Evolutionary conservation across 495 filamentous ascomycete genomes (phyloP), one percentile per base, ranked within the genome.

Genomic region (Astrothelium macrocarpum): DNA sequence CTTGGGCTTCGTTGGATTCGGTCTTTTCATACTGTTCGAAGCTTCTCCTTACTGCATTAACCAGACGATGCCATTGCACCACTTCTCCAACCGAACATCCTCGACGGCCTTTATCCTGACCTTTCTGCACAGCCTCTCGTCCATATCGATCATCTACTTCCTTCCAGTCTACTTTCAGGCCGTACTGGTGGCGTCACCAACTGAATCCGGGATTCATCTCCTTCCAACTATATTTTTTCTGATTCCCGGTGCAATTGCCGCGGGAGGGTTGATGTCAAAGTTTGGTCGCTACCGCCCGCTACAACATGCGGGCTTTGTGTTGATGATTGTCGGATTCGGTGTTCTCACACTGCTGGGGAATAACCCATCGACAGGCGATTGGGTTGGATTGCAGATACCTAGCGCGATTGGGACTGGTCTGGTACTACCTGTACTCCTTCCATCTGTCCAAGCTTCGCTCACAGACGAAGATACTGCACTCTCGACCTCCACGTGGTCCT

Each of bases 121-220:
- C 9, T 60, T 64, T 53, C 26, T 64, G 20, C 53, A 64, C 26
- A 31, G 56, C n/a, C 10, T 43, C 9, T 20, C 60, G 14, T 29
- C 7, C 5, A 61, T 11, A 26, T 64, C 56, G 62, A 18, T 31
- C 18, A 20, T 39, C 26, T 64, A 59, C 56, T 64, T 59, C 62
- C 18, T 64, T 11, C 49, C 62, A 2, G 31, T 64, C 23, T 64
- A 60, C 53, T 46, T 64, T n/a, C 53, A 64, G 29, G 49, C 32
- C 9, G 62, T 64, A n/a, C 11, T 20, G 14, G 11, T 16, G 12
- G 12, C n/a, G 11, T 49, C 45, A 5, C 45, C 45, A 23, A 14
- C 45, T 20, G 11, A 18, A 16, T 16, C 45, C 12, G 45, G 45
- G 5, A 5, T 16, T 20, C n/a, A 14, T 5, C 45, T 49, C 20